phyloP scores from a whole-genome alignment of 2,329 filamentous ascomycete species.

The Aspergillus fructus region DNA sequence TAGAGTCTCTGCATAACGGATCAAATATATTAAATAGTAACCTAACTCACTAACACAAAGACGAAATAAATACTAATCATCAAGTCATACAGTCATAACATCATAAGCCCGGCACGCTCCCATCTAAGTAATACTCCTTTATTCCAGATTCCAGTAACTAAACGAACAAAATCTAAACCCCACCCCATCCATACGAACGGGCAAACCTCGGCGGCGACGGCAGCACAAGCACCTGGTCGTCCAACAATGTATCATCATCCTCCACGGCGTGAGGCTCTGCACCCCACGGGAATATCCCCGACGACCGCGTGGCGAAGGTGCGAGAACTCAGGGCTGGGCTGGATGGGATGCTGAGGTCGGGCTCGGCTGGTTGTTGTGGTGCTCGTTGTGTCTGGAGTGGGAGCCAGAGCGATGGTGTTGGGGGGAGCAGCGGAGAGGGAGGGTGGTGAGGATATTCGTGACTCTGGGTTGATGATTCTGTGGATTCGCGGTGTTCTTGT shows the following conservation, averaged over 20 bases:
- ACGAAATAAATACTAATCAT: too few relatives aligned
- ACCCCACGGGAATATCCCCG: slow-evolving; percentile 3
- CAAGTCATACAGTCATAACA: not conserved
- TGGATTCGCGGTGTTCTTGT: not conserved
- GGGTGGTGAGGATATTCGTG: not conserved
- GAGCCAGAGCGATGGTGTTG: not conserved
- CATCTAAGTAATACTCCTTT: not conserved
- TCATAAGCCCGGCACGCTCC: not conserved
- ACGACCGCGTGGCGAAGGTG: slow-evolving; percentile 5
- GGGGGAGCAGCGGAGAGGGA: slow-evolving; percentile 4
- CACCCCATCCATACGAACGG: not conserved
- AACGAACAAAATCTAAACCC: not conserved
- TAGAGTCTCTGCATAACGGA: too few relatives aligned
- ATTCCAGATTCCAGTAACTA: too few relatives aligned
- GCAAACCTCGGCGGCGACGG: slow-evolving; percentile 7
- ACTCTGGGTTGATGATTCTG: not conserved
- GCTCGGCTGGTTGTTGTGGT: not conserved
- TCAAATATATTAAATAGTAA: too few relatives aligned
- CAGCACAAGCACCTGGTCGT: slow-evolving; percentile 7
- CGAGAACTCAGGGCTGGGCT: not conserved
- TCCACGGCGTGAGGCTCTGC: not conserved
- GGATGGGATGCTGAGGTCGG: not conserved
- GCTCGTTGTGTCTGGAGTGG: not conserved
- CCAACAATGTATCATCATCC: slow-evolving; percentile 2
- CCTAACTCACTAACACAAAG: too few relatives aligned